Percentiles rank a stretch among this genome's conserved stretches.
These are phyloP conservation scores for Calonectria hawksworthii DNA, from an alignment of 2,329 filamentous ascomycete species.

Conservation along the genomic window DNA sequence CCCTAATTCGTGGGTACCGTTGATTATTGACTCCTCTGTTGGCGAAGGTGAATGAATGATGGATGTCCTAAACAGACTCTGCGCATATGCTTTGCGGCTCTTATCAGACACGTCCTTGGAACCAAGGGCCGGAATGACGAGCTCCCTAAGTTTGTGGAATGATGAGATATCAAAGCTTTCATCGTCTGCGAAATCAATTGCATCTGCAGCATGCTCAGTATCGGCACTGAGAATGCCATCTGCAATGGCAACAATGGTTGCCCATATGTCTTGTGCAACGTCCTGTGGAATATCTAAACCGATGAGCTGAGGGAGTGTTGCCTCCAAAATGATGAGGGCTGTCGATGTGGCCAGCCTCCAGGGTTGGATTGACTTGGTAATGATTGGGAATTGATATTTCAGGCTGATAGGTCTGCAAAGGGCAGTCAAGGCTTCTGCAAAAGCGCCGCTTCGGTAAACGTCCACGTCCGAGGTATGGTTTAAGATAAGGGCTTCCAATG, in stretches of 20 bases:
- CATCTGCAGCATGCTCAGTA: slow-evolving; percentile 61
- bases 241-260: slow-evolving; percentile 73
- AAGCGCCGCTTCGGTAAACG: slow-evolving; percentile 78
- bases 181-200: slow-evolving; percentile 72
- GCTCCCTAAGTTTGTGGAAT: slow-evolving; percentile 76
- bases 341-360: slow-evolving; percentile 87
- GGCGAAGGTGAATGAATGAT: slow-evolving; percentile 78
- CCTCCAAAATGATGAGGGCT: slow-evolving; percentile 76
- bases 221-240: slow-evolving; percentile 79
- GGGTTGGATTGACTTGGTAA: slow-evolving; percentile 77
- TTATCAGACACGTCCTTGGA: slow-evolving; percentile 74
- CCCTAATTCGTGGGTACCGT: slow-evolving; percentile 61
- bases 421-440: slow-evolving; percentile 75
- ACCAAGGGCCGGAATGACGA: slow-evolving; percentile 83
- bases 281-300: slow-evolving; percentile 60
- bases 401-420: slow-evolving; percentile 78
- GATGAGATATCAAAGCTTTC: slow-evolving; percentile 85
- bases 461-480: slow-evolving; percentile 73
- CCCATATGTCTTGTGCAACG: slow-evolving; percentile 76
- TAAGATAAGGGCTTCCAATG: slow-evolving; percentile 73
- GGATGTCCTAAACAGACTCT: slow-evolving; percentile 84
- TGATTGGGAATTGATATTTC: slow-evolving; percentile 84
- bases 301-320: slow-evolving; percentile 73
- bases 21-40: slow-evolving; percentile 68
- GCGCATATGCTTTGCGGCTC: slow-evolving; percentile 78